Percentiles rank a stretch among this genome's conserved stretches.
Evolutionary conservation across 495 filamentous ascomycete genomes (phyloP).

Genomic region (Hypoxylon perforatum): DNA sequence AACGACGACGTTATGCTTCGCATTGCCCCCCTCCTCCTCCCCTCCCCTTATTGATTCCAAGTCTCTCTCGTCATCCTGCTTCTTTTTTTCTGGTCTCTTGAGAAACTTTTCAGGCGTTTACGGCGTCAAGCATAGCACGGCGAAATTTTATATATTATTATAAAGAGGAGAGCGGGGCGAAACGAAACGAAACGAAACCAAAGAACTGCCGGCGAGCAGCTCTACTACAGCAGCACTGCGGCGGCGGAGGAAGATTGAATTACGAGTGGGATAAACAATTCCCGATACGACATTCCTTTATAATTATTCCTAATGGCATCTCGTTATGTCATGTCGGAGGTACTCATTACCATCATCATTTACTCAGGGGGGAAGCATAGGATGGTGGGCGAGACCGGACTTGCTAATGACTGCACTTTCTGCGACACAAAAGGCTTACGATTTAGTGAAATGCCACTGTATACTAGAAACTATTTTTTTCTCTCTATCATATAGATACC

Average conservation of each 20-base stretch:
- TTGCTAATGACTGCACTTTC: constrained; percentile 38
- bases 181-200: too few species aligned
- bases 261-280: constrained; percentile 8
- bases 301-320: constrained; percentile 10
- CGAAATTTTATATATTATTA: constrained; percentile 27
- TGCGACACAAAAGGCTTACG: constrained; percentile 20
- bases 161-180: constrained; percentile 26
- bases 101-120: constrained; percentile 30
- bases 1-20: constrained; percentile 11
- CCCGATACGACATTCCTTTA: constrained; percentile 37
- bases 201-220: constrained; percentile 36
- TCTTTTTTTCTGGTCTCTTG: constrained; percentile 13
- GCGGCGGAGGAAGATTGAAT: constrained; percentile 30
- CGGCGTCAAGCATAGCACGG: constrained; percentile 41
- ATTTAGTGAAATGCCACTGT: constrained; percentile 32
- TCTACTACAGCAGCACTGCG: constrained; percentile 1
- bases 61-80: constrained; percentile 10
- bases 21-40: neutral
- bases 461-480: constrained; percentile 25
- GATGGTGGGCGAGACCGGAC: constrained; percentile 10
- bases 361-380: constrained; percentile 7
- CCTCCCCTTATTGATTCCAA: constrained; percentile 18
- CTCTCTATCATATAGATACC: constrained; percentile 45
- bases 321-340: too few species aligned
- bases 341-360: too few species aligned